These are phyloP conservation scores for Erodium maritimum DNA, from an alignment of 345 rosid genomes.

Conservation along the genomic window DNA sequence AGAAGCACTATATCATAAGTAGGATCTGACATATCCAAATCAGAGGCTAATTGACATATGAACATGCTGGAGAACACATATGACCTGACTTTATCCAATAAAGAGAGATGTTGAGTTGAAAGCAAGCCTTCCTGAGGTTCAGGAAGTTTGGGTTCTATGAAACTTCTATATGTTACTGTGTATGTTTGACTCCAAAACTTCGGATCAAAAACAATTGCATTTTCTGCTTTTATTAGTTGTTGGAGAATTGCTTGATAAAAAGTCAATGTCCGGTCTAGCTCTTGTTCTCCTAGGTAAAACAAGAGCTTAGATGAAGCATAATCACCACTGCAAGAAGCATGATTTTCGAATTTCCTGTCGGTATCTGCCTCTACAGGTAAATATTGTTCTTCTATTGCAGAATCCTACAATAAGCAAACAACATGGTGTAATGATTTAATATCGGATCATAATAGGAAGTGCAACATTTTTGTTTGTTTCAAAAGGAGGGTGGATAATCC, in stretches of 20 bases:
- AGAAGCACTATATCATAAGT: conserved; percentile 52
- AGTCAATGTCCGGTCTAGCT: conserved; percentile 41
- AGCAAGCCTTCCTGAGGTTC: conserved; percentile 14
- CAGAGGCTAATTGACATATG: conserved; percentile 38
- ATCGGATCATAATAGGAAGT: too few species aligned
- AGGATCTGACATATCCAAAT: conserved; percentile 39
- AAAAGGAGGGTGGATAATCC: background rate
- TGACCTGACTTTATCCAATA: conserved; percentile 14
- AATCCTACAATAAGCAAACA: background rate
- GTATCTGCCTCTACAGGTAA: conserved; percentile 12
- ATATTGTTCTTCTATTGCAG: background rate
- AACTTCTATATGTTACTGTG: conserved; percentile 47
- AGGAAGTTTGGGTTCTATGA: conserved; percentile 19
- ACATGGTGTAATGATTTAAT: too few species aligned
- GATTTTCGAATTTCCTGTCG: conserved; percentile 12
- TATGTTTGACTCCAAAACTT: conserved; percentile 56
- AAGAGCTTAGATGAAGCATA: conserved; percentile 30
- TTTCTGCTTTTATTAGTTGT: conserved; percentile 45
- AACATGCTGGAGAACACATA: conserved; percentile 37
- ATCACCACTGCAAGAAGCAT: conserved; percentile 22
- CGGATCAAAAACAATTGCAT: conserved; percentile 29
- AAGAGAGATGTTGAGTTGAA: conserved; percentile 12
- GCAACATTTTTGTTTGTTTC: background rate
- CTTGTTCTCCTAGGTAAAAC: conserved; percentile 58
- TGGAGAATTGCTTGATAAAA: conserved; percentile 75